Evolutionary conservation across 139 green algal species (phyloP).

Genomic region (Ulvella scutata): DNA sequence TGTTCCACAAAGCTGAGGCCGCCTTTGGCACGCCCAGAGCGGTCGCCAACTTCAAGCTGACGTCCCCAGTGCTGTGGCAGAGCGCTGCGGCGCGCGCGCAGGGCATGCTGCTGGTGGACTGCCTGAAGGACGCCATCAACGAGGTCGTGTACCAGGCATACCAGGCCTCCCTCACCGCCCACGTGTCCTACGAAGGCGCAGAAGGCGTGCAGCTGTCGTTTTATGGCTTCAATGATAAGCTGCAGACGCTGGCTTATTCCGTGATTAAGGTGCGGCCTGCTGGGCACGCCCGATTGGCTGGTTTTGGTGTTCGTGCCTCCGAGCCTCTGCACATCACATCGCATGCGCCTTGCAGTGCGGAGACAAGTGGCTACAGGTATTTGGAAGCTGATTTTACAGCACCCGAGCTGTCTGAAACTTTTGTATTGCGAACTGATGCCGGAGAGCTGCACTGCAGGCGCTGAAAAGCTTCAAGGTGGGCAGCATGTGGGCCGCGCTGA

Average conservation of each 20-base stretch:
- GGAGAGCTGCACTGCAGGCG: background rate
- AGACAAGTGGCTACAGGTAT: too few relatives aligned
- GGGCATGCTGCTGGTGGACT: conserved; percentile 48
- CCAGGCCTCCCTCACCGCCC: conserved; percentile 50
- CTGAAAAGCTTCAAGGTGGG: conserved; percentile 29
- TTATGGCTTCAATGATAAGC: conserved; percentile 79
- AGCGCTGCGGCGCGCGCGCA: conserved; percentile 28
- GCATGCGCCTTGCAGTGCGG: too few relatives aligned
- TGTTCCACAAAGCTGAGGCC: background rate
- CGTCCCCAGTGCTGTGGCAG: conserved; percentile 17
- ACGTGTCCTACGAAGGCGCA: conserved; percentile 24
- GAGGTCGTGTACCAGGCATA: conserved; percentile 81
- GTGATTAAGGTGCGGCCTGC: conserved; percentile 32
- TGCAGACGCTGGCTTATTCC: conserved; percentile 37
- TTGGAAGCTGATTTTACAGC: too few relatives aligned
- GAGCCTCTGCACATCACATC: too few relatives aligned
- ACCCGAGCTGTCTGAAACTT: too few relatives aligned
- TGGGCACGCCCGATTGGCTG: too few relatives aligned
- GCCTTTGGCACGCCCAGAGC: background rate
- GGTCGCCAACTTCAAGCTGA: conserved; percentile 17
- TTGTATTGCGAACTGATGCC: too few relatives aligned
- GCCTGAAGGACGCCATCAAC: conserved; percentile 63
- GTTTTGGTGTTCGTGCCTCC: too few relatives aligned
- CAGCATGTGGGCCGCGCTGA: background rate
- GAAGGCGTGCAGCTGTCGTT: conserved; percentile 62